Evolutionary conservation across 345 rosid species (phyloP), one percentile per base, ranked within the genome.

Genomic region (Linum lewisii): DNA sequence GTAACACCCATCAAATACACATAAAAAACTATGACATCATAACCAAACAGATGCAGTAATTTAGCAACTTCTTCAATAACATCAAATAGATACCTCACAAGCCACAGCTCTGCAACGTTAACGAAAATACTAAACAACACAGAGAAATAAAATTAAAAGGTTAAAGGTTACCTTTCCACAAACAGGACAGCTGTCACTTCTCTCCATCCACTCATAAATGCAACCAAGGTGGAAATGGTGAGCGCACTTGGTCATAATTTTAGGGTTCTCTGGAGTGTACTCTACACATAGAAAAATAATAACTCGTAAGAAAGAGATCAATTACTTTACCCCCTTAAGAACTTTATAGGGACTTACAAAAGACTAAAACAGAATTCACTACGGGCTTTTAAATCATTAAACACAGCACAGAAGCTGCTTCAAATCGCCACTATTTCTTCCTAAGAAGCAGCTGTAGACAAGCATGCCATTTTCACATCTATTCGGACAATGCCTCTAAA

Each of bases 131-230:
- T 52, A 18, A 51, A 11, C 54, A 5, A 16, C 54, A 51, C 2
- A 51, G 52, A 51, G 20, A 51, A 51, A 51, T 9, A 14, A 4
- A 51, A 4, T 5, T 4, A 61, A 25, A 15, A 58, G 25, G 51
- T 37, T 61, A 67, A 52, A 51, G 34, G 59, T 64, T 78, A 93
- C 99, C 99, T 85, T 87, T 71, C 99, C 95, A 67, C 99, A 93
- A 66, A 93, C 94, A 21, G 99, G 97, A 72, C 99, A 93, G 75
- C 68, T 79, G 37, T 93, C 97, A 77, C 97, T 93, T 85, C 97
- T 88, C 80, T 93, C 99, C 97, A 83, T 93, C 99, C 99, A 93
- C 74, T 88, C 99, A 62, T 88, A 93, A 72, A 93, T 93, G 82
- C 99, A 93, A 76, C 97, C 79, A 58, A 93, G 99, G 68, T 93